phyloP scores from a whole-genome alignment of 257 asterid genomes.

The Lithospermum erythrorhizon region DNA sequence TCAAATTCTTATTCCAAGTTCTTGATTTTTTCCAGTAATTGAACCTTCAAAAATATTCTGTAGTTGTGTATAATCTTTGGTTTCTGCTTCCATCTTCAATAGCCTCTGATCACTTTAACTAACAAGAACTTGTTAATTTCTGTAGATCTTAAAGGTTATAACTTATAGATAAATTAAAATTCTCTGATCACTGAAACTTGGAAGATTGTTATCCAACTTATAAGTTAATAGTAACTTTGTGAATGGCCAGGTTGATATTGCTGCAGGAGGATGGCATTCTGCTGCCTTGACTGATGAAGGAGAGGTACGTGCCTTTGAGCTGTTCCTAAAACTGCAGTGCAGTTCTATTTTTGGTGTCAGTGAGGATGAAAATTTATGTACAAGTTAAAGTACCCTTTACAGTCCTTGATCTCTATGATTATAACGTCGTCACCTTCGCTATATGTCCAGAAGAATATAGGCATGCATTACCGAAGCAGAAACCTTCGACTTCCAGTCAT shows the following conservation, averaged over 20 bases:
- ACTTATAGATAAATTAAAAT: background rate
- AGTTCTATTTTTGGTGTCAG: background rate
- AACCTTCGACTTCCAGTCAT: too few relatives aligned
- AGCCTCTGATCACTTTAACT: background rate
- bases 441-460: too few relatives aligned
- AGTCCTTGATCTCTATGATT: too few relatives aligned
- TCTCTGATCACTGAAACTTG: background rate
- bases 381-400: too few relatives aligned
- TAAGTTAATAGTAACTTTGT: constrained; percentile 2
- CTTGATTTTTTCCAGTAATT: background rate
- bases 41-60: background rate
- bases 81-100: background rate
- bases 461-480: too few relatives aligned
- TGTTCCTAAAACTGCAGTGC: too few relatives aligned
- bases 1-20: background rate
- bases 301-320: constrained; percentile 39
- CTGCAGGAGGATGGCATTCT: constrained; percentile 99
- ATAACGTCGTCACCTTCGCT: too few relatives aligned
- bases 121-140: background rate
- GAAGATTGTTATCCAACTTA: background rate
- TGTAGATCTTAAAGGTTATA: background rate
- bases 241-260: constrained; percentile 75
- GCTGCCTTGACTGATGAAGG: constrained; percentile 92
- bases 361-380: too few relatives aligned
- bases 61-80: background rate